Evolutionary conservation across 2,329 filamentous ascomycete species (phyloP).

Genomic region (Diplodia seriata): DNA sequence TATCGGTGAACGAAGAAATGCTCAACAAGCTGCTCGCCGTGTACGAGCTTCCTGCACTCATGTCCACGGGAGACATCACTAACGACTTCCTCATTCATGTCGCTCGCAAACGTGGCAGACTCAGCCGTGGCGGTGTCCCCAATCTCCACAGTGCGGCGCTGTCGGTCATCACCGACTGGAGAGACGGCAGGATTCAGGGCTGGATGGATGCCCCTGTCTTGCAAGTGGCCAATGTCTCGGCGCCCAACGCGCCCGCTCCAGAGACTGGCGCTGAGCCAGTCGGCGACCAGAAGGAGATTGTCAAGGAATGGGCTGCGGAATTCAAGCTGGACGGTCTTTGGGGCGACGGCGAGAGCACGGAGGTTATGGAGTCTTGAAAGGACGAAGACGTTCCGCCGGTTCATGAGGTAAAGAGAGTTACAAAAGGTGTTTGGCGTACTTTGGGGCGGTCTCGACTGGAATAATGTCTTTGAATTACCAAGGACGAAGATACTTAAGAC

Average conservation of each 20-base stretch:
- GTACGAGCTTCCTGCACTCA: slow-evolving; percentile 83
- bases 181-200: slow-evolving; percentile 91
- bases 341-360: slow-evolving; percentile 67
- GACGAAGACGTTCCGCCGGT: background rate
- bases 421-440: slow-evolving; percentile 31
- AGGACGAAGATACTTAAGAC: background rate
- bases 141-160: slow-evolving; percentile 88
- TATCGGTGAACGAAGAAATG: slow-evolving; percentile 75
- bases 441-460: background rate
- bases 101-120: slow-evolving; percentile 85
- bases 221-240: slow-evolving; percentile 56
- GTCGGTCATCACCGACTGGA: slow-evolving; percentile 95
- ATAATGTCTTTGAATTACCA: background rate
- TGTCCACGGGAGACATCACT: slow-evolving; percentile 75
- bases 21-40: slow-evolving; percentile 80
- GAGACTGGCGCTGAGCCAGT: slow-evolving; percentile 38
- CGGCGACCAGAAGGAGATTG: slow-evolving; percentile 81
- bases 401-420: slow-evolving; percentile 9
- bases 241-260: slow-evolving; percentile 37
- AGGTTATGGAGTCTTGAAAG: slow-evolving; percentile 46
- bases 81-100: slow-evolving; percentile 95
- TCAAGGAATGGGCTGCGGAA: slow-evolving; percentile 90
- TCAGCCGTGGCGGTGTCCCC: slow-evolving; percentile 88
- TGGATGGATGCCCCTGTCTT: slow-evolving; percentile 82
- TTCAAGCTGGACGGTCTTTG: slow-evolving; percentile 94